Conservation (phyloP, 148 eudicot genomes). For the Arctostaphylos glauca region DNA sequence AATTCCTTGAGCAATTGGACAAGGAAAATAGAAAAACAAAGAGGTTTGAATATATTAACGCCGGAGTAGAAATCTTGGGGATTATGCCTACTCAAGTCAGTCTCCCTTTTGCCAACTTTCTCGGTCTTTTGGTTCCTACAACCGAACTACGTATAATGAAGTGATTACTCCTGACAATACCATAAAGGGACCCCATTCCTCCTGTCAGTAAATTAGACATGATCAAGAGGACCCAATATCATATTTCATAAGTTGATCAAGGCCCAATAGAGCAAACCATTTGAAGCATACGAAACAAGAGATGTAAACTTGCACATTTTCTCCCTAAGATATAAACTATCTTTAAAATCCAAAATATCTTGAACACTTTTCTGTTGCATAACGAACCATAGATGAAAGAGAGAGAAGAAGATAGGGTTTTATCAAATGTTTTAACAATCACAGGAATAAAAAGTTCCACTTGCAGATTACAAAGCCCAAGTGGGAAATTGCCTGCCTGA, state of each 20-base stretch:
- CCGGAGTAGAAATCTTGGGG: neutral
- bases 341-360: too few relatives aligned
- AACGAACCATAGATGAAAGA: neutral
- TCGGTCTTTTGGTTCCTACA: neutral
- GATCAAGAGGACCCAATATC: neutral
- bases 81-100: neutral
- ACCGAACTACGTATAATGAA: neutral
- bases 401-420: neutral
- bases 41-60: neutral
- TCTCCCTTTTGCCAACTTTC: neutral
- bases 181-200: neutral
- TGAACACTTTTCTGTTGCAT: neutral
- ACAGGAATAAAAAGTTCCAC: neutral
- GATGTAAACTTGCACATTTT: neutral
- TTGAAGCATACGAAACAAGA: too few relatives aligned
- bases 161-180: neutral
- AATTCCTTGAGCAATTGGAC: neutral
- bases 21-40: neutral
- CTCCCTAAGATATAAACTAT: neutral
- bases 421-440: neutral
- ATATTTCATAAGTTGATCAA: neutral
- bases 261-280: neutral
- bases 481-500: neutral
- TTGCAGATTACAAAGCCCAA: neutral
- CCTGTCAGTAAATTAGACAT: neutral